Conservation (phyloP, 257 asterid species). For the Gynochthodes officinalis region DNA sequence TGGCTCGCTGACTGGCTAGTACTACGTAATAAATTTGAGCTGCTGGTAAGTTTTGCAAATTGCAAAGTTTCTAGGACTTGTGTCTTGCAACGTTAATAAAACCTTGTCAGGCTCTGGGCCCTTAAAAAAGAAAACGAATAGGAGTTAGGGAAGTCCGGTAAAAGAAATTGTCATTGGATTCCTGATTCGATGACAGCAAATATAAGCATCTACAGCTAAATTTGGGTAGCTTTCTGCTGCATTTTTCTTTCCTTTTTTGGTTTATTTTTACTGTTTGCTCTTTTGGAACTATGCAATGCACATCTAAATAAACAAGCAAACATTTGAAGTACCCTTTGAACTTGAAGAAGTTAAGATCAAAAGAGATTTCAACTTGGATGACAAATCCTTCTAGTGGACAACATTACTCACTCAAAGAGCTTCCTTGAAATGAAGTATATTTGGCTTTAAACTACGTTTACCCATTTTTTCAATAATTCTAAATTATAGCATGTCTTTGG, state of each 20-base stretch:
- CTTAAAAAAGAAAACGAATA: not conserved
- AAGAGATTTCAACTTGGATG: no score
- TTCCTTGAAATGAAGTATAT: no score
- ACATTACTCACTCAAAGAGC: no score
- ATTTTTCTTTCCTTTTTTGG: not conserved
- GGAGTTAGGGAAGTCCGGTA: not conserved
- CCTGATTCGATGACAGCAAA: slow-evolving; percentile 8
- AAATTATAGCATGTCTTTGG: no score
- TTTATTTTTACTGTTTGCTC: no score
- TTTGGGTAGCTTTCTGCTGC: no score
- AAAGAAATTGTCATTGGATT: slow-evolving; percentile 6
- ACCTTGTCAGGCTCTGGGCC: not conserved
- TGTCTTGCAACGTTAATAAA: not conserved
- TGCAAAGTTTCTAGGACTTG: not conserved
- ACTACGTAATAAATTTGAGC: not conserved
- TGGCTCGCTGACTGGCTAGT: not conserved
- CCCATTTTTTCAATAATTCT: no score
- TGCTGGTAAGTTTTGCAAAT: not conserved
- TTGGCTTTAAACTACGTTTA: no score
- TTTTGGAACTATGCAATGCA: not conserved
- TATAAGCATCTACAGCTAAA: not conserved
- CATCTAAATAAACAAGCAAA: not conserved
- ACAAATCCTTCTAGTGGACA: no score
- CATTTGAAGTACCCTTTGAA: no score
- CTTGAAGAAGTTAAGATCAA: no score